Conservation (phyloP, 352 stramenopile genomes). For the Pythium volutum region DNA sequence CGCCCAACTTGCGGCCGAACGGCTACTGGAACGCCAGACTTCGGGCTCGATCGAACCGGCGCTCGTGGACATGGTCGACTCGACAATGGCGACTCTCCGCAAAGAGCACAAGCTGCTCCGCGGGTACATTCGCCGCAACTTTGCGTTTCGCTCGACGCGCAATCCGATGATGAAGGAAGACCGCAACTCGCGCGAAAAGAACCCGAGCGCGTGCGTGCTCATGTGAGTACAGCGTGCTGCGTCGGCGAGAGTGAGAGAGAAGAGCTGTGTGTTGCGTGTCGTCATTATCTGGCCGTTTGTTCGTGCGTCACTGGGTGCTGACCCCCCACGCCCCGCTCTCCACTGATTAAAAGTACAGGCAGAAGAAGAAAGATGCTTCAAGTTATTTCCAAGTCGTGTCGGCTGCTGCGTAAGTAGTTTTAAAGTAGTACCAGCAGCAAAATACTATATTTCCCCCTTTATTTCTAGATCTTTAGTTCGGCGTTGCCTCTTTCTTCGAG, state of each 20-base stretch:
- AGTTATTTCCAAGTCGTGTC: background rate
- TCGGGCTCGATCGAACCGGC: slow-evolving; percentile 22
- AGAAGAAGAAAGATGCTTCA: too few relatives aligned
- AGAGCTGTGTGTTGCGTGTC: slow-evolving; percentile 2
- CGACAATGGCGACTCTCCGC: slow-evolving; percentile 40
- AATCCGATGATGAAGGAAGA: slow-evolving; percentile 13
- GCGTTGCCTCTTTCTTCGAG: slow-evolving; percentile 1
- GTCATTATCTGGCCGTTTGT: background rate
- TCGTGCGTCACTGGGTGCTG: background rate
- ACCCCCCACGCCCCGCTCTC: background rate
- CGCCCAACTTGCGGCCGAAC: slow-evolving; percentile 74
- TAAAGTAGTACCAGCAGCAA: slow-evolving; percentile 7
- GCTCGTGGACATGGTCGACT: slow-evolving; percentile 32
- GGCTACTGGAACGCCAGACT: slow-evolving; percentile 42
- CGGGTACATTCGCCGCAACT: slow-evolving; percentile 80
- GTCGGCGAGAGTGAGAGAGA: background rate
- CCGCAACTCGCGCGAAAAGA: slow-evolving; percentile 10
- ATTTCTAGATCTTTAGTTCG: background rate
- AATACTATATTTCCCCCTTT: slow-evolving; percentile 2
- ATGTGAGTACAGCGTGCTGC: slow-evolving; percentile 7
- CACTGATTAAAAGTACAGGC: too few relatives aligned
- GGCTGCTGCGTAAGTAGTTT: background rate
- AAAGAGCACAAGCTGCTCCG: slow-evolving; percentile 65
- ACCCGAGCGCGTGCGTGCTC: slow-evolving; percentile 10
- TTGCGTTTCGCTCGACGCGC: slow-evolving; percentile 46